A percentile compares a stretch with the other conserved stretches of the same genome.
Evolutionary conservation across 2,329 filamentous ascomycete genomes (phyloP).

Genomic region (Monilinia laxa): DNA sequence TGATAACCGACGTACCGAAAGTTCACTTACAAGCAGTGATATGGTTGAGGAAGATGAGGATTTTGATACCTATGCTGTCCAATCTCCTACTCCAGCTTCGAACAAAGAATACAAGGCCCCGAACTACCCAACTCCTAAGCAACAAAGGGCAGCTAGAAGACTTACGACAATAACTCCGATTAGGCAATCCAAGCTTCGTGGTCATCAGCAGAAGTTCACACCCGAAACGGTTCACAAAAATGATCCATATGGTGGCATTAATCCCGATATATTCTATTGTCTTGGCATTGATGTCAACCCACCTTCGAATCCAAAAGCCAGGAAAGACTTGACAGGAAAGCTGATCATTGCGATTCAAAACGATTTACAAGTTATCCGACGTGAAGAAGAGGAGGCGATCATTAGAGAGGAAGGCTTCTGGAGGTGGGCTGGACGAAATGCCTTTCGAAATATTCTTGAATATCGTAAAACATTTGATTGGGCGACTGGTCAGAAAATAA

Average conservation of each 20-base stretch:
- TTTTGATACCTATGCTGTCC: constrained; percentile 12
- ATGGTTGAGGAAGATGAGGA: constrained; percentile 2
- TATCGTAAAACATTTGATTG: constrained; percentile 34
- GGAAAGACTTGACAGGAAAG: constrained; percentile 36
- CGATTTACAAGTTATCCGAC: constrained; percentile 34
- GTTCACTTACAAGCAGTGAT: background rate
- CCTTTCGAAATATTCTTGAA: constrained; percentile 30
- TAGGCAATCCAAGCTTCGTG: constrained; percentile 28
- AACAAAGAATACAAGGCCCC: constrained; percentile 26
- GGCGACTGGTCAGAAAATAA: constrained; percentile 38
- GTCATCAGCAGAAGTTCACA: constrained; percentile 30
- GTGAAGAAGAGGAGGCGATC: constrained; percentile 34
- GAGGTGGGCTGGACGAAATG: constrained; percentile 38
- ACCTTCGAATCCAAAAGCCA: constrained; percentile 28
- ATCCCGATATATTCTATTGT: constrained; percentile 36
- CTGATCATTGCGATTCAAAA: constrained; percentile 35
- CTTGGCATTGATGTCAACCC: constrained; percentile 35
- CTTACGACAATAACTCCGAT: constrained; percentile 27
- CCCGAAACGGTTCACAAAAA: constrained; percentile 17
- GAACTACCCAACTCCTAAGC: constrained; percentile 33
- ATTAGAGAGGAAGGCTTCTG: constrained; percentile 39
- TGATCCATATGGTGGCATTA: constrained; percentile 32
- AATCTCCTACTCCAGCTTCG: constrained; percentile 8
- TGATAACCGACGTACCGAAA: constrained; percentile 20
- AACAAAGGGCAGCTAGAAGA: constrained; percentile 32